Evolutionary conservation across 2,329 filamentous ascomycete genomes (phyloP), one percentile per base, ranked within the genome.

Genomic region (Aspergillus clavatus): DNA sequence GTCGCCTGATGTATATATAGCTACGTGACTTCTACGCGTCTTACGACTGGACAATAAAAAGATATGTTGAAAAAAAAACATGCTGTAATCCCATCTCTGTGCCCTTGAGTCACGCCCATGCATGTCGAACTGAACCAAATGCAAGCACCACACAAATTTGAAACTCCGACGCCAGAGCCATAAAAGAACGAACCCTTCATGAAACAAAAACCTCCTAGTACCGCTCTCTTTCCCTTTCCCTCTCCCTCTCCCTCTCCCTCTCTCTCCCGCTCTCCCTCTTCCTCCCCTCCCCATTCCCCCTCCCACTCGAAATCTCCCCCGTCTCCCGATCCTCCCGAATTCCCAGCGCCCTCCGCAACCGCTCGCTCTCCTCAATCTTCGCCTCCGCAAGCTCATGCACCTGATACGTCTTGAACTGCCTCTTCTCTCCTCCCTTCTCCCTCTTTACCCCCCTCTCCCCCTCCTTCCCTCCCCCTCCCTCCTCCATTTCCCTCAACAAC

Each of bases 371-470:
- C 66, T 88, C 86, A 56, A 95, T 91, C 78, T 98, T 98, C 48
- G 91, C 93, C 60, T 93, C 87, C 14, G 93, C 93, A 66, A 95
- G 78, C 71, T 97, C 93, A 72, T 98, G 93, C 16, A 97, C 89
- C 70, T 97, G 89, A 70, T 97, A 89, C 54, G 83, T 78, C 72
- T 97, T 98, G 53, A 97, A 77, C 7, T 80, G 78, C 61, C 47
- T 71, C 62, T 64, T 53, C 50, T 63, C 45, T 49, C 31, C 23
- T 44, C 35, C 11, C 38, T 45, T 41, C 23, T 68, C 36, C 57
- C 45, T 35, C 53, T 33, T 31, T 41, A 29, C 46, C 44, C 43
- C 45, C 47, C 22, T 22, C 43, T 38, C 23, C 42, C 42, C 46
- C 23, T 31, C 62, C 63, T 16, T 63, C 69, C 69, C 43, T n/a